These are phyloP conservation scores for Tuber borchii DNA, from an alignment of 495 filamentous ascomycete genomes.

Conservation along the genomic window DNA sequence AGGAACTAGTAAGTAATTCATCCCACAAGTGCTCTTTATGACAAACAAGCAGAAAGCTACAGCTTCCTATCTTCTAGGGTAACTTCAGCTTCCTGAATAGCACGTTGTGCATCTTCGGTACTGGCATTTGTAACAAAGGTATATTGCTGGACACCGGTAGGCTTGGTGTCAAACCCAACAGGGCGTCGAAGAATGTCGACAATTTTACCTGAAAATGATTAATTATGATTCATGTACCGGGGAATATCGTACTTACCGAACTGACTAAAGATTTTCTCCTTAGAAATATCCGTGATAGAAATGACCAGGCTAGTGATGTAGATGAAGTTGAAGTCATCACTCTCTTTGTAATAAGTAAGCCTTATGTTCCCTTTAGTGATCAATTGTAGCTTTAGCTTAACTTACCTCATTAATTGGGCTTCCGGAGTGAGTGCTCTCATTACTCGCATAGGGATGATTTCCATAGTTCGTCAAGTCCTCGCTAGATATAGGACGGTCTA, in stretches of 20 bases:
- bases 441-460: conserved; percentile 14
- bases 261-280: conserved; percentile 38
- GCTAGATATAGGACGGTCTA: no score
- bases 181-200: conserved; percentile 32
- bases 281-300: conserved; percentile 27
- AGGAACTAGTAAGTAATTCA: conserved; percentile 2
- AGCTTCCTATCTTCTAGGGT: conserved; percentile 35
- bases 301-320: conserved; percentile 34
- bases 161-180: conserved; percentile 27
- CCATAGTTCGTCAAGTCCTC: conserved; percentile 26
- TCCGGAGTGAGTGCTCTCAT: conserved; percentile 14
- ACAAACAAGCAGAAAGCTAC: conserved; percentile 11
- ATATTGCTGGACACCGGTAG: conserved; percentile 32
- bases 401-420: no score
- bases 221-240: neutral
- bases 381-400: no score
- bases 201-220: conserved; percentile 19
- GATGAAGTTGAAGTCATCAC: conserved; percentile 33
- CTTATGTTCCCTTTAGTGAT: no score
- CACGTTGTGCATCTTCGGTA: conserved; percentile 37
- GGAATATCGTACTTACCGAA: conserved; percentile 27
- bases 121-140: conserved; percentile 38
- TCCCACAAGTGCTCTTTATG: neutral
- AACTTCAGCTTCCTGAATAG: conserved; percentile 32
- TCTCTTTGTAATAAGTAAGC: conserved; percentile 25